These are phyloP conservation scores for Coniosporium apollinis DNA, from an alignment of 495 filamentous ascomycete genomes.

Conservation along the genomic window DNA sequence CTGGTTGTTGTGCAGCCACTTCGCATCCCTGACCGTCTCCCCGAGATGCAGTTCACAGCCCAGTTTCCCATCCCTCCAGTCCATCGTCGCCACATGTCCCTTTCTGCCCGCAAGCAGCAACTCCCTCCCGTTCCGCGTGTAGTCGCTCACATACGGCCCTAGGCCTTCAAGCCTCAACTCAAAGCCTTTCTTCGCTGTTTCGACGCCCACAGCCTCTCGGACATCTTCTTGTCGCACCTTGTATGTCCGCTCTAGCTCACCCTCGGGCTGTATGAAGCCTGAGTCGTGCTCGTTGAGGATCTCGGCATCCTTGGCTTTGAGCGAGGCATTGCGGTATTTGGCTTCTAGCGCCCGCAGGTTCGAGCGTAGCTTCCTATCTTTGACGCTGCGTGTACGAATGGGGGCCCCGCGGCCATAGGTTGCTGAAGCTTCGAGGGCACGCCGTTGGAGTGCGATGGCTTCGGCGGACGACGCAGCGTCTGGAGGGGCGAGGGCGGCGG, in stretches of 20 bases:
- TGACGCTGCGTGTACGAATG: constrained; percentile 38
- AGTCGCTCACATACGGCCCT: constrained; percentile 76
- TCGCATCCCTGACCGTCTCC: constrained; percentile 77
- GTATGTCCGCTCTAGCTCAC: constrained; percentile 78
- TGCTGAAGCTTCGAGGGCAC: constrained; percentile 42
- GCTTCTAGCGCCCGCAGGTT: constrained; percentile 62
- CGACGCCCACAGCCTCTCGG: constrained; percentile 48
- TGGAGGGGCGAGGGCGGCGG: no score
- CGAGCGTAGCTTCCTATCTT: constrained; percentile 73
- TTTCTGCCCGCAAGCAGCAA: constrained; percentile 75
- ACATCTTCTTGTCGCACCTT: constrained; percentile 86
- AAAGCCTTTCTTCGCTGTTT: constrained; percentile 82
- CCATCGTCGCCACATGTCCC: constrained; percentile 91
- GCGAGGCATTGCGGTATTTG: constrained; percentile 62
- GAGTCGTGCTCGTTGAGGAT: constrained; percentile 77
- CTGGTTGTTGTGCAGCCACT: constrained; percentile 92
- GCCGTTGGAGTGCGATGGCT: constrained; percentile 12
- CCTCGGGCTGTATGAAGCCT: constrained; percentile 79
- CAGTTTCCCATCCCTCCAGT: constrained; percentile 84
- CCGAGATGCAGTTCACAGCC: constrained; percentile 78
- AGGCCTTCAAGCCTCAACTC: constrained; percentile 69
- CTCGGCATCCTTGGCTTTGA: constrained; percentile 84
- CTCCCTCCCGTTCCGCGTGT: constrained; percentile 73
- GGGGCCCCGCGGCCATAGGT: constrained; percentile 70
- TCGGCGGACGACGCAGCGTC: no score